Conservation (phyloP, 495 filamentous ascomycete species). For the Hypoxylon crocopeplum region DNA sequence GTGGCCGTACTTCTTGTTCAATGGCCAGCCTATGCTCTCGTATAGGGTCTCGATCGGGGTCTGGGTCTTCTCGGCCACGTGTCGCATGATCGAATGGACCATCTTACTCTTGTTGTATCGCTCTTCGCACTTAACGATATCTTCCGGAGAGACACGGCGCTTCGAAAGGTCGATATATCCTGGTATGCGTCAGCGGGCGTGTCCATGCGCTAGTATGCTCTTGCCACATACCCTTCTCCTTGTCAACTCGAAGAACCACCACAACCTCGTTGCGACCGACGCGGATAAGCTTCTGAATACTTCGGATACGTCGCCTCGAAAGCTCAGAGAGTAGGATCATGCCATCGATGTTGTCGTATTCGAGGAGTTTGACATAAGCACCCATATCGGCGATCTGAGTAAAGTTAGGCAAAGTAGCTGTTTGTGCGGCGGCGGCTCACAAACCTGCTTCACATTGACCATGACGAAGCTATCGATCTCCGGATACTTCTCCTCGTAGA, state of each 20-base stretch:
- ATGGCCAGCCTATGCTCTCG: slow-evolving; percentile 91
- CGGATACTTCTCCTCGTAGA: slow-evolving; percentile 98
- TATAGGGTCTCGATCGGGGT: slow-evolving; percentile 93
- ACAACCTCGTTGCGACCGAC: slow-evolving; percentile 98
- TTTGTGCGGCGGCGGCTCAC: slow-evolving; percentile 25
- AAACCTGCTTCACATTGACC: slow-evolving; percentile 95
- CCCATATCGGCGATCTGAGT: slow-evolving; percentile 97
- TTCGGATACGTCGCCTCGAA: slow-evolving; percentile 93
- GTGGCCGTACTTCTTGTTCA: slow-evolving; percentile 97
- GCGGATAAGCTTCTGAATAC: slow-evolving; percentile 98
- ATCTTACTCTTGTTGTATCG: slow-evolving; percentile 99
- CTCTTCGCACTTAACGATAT: slow-evolving; percentile 98
- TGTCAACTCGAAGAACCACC: slow-evolving; percentile 96
- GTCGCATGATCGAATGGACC: slow-evolving; percentile 96
- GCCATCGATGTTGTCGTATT: slow-evolving; percentile 99
- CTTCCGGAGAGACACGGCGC: slow-evolving; percentile 91
- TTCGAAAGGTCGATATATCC: slow-evolving; percentile 99
- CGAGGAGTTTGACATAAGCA: slow-evolving; percentile 97
- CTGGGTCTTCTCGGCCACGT: slow-evolving; percentile 95
- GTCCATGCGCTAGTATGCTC: slow-evolving; percentile 5
- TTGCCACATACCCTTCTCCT: slow-evolving; percentile 82
- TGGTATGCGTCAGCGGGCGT: slow-evolving; percentile 23
- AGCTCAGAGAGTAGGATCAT: slow-evolving; percentile 98
- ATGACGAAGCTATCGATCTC: slow-evolving; percentile 99
- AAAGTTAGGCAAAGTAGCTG: slow-evolving; percentile 22